Base-by-base conservation (phyloP, 2,329 filamentous ascomycete genomes). In the Claviceps quebecensis region DNA sequence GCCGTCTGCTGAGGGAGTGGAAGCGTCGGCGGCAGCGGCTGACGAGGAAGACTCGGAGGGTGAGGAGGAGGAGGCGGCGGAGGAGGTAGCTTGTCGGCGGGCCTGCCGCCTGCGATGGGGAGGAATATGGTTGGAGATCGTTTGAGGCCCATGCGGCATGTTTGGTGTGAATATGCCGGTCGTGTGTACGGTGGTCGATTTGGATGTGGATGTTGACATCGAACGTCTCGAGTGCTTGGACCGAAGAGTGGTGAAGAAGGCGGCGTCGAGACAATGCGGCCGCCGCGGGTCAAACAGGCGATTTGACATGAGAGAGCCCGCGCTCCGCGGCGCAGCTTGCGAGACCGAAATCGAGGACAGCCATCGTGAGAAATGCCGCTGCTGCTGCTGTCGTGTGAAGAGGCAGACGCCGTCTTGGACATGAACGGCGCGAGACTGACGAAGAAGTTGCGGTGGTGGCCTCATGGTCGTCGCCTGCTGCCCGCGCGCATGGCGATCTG, bases 251-350 rank as follows among this genome's bases (percentile, higher is more conserved):
- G 68, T 50, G 49, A 69, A 50, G 14, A 60, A 62, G 50, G 5
- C 16, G 40, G 17, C 40, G 5, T 68, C 65, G 52, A 69, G 65
- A 47, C 66, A 69, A 52, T 57, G 59, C 7, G 67, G 67, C 44
- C 65, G 58, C n/a, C 40, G 40, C 19, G 17, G 17, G 38, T 67
- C 64, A 53, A 68, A 64, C 1, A 64, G 45, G 8, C 64, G 60
- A 41, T 69, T 69, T 3, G 66, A 67, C 2, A 68, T 52, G 14
- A 69, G 68, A 53, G 68, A 69, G 17, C 57, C 50, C 4, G 58
- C 53, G 53, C 58, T 56, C 49, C 58, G 38, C 6, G 38, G 55
- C 7, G 59, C 59, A 36, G 60, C 56, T n/a, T 55, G 58, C 40
- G 59, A 55, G 34, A 58, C 50, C 19, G 56, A 49, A n/a, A 59